Evolutionary conservation across 495 filamentous ascomycete species (phyloP).

Genomic region (Oleoguttula mirabilis): DNA sequence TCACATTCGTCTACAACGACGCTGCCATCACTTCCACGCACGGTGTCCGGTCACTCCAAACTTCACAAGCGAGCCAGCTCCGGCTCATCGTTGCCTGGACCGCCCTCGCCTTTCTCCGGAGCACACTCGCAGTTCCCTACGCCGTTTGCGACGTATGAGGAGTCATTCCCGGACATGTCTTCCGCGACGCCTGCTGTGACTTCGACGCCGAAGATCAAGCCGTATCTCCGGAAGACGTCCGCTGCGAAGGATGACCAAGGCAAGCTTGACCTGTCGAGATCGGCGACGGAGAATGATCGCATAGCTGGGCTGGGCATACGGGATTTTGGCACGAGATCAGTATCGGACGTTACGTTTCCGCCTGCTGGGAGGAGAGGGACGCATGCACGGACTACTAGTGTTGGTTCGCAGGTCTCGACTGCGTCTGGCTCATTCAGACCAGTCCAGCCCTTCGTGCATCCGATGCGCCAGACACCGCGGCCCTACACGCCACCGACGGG

Average conservation of each 20-base stretch:
- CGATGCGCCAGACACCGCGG: conserved; percentile 47
- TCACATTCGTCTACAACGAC: conserved; percentile 1
- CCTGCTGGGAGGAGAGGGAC: conserved; percentile 25
- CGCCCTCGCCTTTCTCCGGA: conserved; percentile 7
- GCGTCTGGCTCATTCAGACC: conserved; percentile 38
- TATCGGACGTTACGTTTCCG: conserved; percentile 27
- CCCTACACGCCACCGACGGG: conserved; percentile 44
- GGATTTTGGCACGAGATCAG: conserved; percentile 34
- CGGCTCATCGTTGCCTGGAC: conserved; percentile 24
- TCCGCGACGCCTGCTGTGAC: conserved; percentile 10
- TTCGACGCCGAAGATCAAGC: conserved; percentile 40
- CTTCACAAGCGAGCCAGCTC: conserved; percentile 32
- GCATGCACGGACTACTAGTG: conserved; percentile 45
- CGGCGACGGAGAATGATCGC: conserved; percentile 44
- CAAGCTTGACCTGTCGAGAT: conserved; percentile 43
- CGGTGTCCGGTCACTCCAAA: conserved; percentile 19
- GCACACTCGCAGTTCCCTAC: conserved; percentile 25
- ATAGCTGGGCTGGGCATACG: conserved; percentile 43
- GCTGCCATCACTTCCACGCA: not conserved
- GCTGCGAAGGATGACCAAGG: conserved; percentile 24
- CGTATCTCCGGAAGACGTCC: conserved; percentile 44
- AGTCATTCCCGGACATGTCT: conserved; percentile 13
- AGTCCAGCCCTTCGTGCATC: conserved; percentile 44
- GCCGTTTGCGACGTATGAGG: conserved; percentile 30
- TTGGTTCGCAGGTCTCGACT: conserved; percentile 44